A percentile compares a stretch with the other conserved stretches of the same genome.
phyloP scores from a whole-genome alignment of 176 grass and related monocot genomes.

The Microstegium vimineum region DNA sequence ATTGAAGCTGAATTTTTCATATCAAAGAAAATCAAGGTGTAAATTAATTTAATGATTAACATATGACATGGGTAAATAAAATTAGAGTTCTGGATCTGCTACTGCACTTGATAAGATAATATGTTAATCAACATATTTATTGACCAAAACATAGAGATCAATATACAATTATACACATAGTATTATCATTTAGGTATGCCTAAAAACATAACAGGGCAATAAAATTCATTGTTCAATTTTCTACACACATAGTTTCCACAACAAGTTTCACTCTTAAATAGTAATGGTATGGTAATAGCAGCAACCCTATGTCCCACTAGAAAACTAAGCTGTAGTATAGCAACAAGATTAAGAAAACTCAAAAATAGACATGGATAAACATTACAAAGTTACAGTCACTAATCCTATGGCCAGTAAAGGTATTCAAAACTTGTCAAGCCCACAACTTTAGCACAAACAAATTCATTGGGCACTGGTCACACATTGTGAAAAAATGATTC shows the following conservation, averaged over 20 bases:
- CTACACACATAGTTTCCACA: background rate
- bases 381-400: background rate
- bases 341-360: background rate
- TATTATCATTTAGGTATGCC: background rate
- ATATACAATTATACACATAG: background rate
- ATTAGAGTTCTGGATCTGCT: background rate
- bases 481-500: background rate
- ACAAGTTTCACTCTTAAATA: background rate
- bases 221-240: background rate
- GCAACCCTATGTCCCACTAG: background rate
- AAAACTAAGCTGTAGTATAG: background rate
- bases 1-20: background rate
- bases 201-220: background rate
- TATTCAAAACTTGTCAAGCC: background rate
- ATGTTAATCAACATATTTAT: background rate
- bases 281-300: background rate
- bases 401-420: background rate
- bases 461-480: background rate
- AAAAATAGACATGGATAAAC: background rate
- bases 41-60: background rate
- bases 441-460: background rate
- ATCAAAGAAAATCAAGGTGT: background rate
- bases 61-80: background rate
- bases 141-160: background rate
- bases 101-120: background rate